Evolutionary conservation across 2,329 filamentous ascomycete genomes (phyloP), one percentile per base, ranked within the genome.

Genomic region (Apiospora kogelbergensis): DNA sequence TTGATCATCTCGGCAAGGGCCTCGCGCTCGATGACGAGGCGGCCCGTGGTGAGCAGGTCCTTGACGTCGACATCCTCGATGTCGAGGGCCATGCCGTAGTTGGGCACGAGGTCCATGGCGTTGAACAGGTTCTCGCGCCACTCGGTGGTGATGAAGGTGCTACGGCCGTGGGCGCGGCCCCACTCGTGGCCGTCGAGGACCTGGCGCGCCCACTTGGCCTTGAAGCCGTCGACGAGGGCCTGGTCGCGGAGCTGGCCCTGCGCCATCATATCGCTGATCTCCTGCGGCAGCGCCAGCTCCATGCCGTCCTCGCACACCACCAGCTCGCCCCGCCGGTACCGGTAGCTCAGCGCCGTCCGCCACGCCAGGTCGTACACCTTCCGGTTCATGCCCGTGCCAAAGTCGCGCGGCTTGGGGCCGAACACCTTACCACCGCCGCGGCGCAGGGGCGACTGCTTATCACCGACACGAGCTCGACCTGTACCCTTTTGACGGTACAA

Each of bases 321-420:
- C 76, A 99, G 84, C 83, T 98, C 93, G 65, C 95, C 96, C 73
- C 90, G 89, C 73, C 91, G 87, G 82, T 96, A 98, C 70, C 96
- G 90, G 84, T 97, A 97, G 77, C 92, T 96, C 73, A 99, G 86
- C 13, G 96, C 96, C 57, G 93, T 98, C 78, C 96, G 90, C 93
- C 94, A 98, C 11, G 96, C 96, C 75, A 97, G 86, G 81, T 98
- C 95, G 83, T 99, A 99, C 64, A 97, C 89, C 84, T 98, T 98
- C 78, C 88, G 87, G 75, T 92, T 94, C 68, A 99, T 85, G 20
- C 88, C 87, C 26, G 95, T 97, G 70, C 89, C 89, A 78, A 99
- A 99, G 82, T 98, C 94, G 79, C 96, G 88, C 33, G 95, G 95
- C 75, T 95, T 91, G 37, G 96, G 96, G n/a, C 96, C 96, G 77